Conservation (phyloP, 148 eudicot species). For the Spergularia bocconei region DNA sequence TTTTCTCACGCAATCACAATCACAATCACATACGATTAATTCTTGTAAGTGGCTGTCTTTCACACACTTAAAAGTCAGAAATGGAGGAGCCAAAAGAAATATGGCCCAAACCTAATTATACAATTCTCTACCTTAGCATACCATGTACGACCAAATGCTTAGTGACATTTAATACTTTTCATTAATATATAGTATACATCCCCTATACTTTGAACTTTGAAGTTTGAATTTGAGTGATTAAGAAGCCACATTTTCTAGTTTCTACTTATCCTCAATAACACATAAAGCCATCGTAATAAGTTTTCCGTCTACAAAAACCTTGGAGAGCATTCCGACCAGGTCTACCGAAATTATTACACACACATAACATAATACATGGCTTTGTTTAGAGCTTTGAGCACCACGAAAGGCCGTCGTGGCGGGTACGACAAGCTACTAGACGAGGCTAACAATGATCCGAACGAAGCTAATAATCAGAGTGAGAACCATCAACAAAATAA, state of each 20-base stretch:
- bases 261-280: no score
- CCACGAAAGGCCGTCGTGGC: constrained; percentile 23
- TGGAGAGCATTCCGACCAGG: not conserved
- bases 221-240: not conserved
- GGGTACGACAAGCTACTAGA: constrained; percentile 37
- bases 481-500: not conserved
- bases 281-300: no score
- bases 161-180: constrained; percentile 3
- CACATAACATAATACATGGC: constrained; percentile 22
- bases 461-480: no score
- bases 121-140: constrained; percentile 19
- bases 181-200: not conserved
- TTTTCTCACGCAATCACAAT: not conserved
- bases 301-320: not conserved
- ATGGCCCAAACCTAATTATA: constrained; percentile 13
- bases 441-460: constrained; percentile 10
- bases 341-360: not conserved
- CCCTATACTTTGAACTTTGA: not conserved
- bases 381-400: constrained; percentile 43
- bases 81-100: not conserved
- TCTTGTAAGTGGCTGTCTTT: not conserved
- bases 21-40: not conserved
- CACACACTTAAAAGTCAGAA: constrained; percentile 21
- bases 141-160: constrained; percentile 24
- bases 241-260: no score